phyloP scores from a whole-genome alignment of 495 filamentous ascomycete genomes.

The Venustampulla echinocandica region DNA sequence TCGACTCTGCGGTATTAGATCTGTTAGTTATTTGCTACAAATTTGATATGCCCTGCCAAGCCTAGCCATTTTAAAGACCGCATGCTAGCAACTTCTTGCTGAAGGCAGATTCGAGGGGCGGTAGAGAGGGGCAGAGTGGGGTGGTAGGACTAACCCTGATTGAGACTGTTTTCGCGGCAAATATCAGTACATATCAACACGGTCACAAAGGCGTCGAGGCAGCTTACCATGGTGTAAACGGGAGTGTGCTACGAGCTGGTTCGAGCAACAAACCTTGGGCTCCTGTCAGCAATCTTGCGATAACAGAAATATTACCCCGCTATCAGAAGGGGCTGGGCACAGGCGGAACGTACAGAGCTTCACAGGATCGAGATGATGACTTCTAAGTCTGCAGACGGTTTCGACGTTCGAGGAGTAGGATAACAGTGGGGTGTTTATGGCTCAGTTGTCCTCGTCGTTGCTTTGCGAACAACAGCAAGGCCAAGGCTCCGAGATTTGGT shows the following conservation, averaged over 20 bases:
- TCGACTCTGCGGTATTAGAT: slow-evolving; percentile 51
- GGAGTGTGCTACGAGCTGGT: slow-evolving; percentile 5
- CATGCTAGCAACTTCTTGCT: not conserved
- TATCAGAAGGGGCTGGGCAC: not conserved
- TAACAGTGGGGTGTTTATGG: slow-evolving; percentile 8
- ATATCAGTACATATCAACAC: slow-evolving; percentile 5
- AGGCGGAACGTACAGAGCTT: not conserved
- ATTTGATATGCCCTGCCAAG: too few species aligned
- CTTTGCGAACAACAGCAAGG: slow-evolving; percentile 8
- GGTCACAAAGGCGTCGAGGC: not conserved
- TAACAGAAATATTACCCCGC: not conserved
- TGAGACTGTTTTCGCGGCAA: slow-evolving; percentile 41
- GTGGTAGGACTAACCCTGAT: slow-evolving; percentile 51
- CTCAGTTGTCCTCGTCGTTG: slow-evolving; percentile 3
- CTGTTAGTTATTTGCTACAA: slow-evolving; percentile 1
- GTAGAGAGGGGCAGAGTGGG: slow-evolving; percentile 19
- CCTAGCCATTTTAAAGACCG: not conserved
- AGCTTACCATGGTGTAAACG: slow-evolving; percentile 14
- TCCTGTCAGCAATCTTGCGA: not conserved
- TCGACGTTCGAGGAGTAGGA: not conserved
- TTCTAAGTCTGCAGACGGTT: not conserved
- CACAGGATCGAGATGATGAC: not conserved
- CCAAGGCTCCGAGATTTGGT: slow-evolving; percentile 7
- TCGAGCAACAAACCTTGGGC: not conserved
- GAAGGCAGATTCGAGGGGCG: slow-evolving; percentile 9